These are phyloP conservation scores for Ambrosia artemisiifolia DNA, from an alignment of 129 eudicot genomes.

Conservation along the genomic window DNA sequence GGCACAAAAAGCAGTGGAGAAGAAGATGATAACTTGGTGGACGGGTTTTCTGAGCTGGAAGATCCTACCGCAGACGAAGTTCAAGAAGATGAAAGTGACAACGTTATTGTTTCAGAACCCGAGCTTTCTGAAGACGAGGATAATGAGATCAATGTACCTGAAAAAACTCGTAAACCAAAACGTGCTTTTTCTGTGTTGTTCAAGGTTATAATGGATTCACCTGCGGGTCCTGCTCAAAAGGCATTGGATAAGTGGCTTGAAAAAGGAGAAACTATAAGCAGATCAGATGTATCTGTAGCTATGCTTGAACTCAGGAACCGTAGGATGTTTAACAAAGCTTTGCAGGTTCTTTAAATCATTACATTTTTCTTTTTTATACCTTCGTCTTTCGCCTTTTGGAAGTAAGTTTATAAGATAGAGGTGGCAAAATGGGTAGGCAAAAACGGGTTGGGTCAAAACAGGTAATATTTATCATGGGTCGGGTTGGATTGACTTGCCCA, in stretches of 20 bases:
- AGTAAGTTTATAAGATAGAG: not conserved
- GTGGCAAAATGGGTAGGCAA: too few species aligned
- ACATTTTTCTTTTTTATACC: not conserved
- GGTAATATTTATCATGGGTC: not conserved
- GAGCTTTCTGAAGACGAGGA: constrained; percentile 44
- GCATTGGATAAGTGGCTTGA: constrained; percentile 59
- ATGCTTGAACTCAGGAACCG: constrained; percentile 43
- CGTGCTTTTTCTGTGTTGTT: constrained; percentile 20
- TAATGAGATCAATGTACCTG: constrained; percentile 15
- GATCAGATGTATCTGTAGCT: constrained; percentile 24
- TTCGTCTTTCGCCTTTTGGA: not conserved
- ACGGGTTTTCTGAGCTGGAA: constrained; percentile 74
- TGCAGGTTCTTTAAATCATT: constrained; percentile 51
- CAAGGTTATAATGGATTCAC: constrained; percentile 41
- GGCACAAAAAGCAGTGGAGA: constrained; percentile 54
- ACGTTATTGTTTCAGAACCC: constrained; percentile 32
- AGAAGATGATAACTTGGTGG: constrained; percentile 61
- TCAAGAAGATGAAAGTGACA: constrained; percentile 32
- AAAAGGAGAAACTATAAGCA: constrained; percentile 46
- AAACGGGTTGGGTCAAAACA: not conserved
- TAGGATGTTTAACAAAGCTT: constrained; percentile 53
- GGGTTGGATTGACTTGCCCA: too few species aligned
- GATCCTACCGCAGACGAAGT: constrained; percentile 12
- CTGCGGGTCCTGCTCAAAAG: constrained; percentile 27
- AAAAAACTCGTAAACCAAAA: constrained; percentile 7